Evolutionary conservation across 1,284 basidiomycete species (phyloP), one percentile per base, ranked within the genome.

Genomic region (Malassezia nana): DNA sequence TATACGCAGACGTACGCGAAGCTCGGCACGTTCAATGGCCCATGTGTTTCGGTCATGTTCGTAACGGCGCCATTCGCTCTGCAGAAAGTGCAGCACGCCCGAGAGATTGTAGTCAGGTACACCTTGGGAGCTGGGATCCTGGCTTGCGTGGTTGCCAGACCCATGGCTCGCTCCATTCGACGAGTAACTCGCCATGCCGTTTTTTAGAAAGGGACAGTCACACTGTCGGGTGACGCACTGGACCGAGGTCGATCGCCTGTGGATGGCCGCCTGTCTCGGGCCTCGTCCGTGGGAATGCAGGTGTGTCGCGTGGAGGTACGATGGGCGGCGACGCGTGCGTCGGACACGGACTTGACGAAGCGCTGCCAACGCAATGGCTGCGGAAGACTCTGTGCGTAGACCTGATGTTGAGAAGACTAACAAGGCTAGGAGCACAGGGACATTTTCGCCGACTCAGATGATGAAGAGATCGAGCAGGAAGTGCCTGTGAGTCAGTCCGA

Each of bases 11-110:
- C 85, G 68, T 65, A 89, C 91, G 79, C 91, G 81, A 89, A 98
- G 94, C 77, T 98, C 92, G 30, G 94, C 92, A 64, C 92, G 80
- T 78, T 98, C 92, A 69, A 99, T 99, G 79, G 96, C 92, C 92
- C 91, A 98, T 77, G 96, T 91, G 75, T 99, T 98, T 67, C 92
- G 82, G 77, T 98, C 91, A 74, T 89, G 84, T 75, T 96, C 91
- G 61, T 77, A 77, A 16, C 89, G 81, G 59, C 94, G 81, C 89
- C 91, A 96, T 80, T 98, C 94, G 48, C 87, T 89, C 78, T 99
- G 94, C 44, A 98, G 81, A 76, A 90, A 96, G 78, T 98, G 92
- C 56, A 99, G 80, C 54, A 96, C 89, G 71, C 84, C 87, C 8
- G 91, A 90, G 55, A 98, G 83, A 39, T 87, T 92, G 46, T 73